Conservation (phyloP, 2,329 filamentous ascomycete genomes). For the Neonectria magnoliae region DNA sequence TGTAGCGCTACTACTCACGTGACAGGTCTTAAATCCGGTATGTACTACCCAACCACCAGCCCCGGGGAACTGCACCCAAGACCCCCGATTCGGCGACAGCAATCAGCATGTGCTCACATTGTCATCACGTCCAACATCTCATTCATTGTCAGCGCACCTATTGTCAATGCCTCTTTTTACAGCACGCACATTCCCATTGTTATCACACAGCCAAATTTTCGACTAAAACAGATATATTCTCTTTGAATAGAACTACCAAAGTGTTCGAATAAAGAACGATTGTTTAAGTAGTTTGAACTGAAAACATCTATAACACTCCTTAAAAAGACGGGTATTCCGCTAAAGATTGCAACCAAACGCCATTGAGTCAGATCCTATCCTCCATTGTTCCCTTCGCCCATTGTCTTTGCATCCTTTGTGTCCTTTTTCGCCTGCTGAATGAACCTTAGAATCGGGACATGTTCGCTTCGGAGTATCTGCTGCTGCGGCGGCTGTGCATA, state of each 20-base stretch:
- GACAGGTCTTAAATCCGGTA: constrained; percentile 20
- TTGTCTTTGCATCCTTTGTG: not conserved
- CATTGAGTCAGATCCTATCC: constrained; percentile 28
- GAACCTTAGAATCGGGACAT: constrained; percentile 58
- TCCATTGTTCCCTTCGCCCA: constrained; percentile 8
- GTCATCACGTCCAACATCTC: not conserved
- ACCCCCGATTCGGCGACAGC: too few species aligned
- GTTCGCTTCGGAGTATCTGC: constrained; percentile 61
- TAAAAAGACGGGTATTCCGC: constrained; percentile 36
- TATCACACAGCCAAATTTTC: not conserved
- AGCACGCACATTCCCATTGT: not conserved
- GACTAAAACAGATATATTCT: too few species aligned
- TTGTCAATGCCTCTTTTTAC: not conserved
- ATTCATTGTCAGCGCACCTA: too few species aligned
- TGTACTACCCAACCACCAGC: constrained; percentile 12
- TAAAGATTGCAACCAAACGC: constrained; percentile 22
- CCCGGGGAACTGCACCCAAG: not conserved
- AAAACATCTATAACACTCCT: constrained; percentile 20
- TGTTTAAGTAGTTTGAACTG: constrained; percentile 11
- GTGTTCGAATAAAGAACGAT: not conserved
- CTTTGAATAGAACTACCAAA: not conserved
- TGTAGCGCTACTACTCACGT: constrained; percentile 22
- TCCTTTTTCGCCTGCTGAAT: not conserved
- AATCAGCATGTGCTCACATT: not conserved
- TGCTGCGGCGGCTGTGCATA: constrained; percentile 55